Base-by-base conservation (phyloP, 169 alveolate genomes). In the Eimeria brunetti region DNA sequence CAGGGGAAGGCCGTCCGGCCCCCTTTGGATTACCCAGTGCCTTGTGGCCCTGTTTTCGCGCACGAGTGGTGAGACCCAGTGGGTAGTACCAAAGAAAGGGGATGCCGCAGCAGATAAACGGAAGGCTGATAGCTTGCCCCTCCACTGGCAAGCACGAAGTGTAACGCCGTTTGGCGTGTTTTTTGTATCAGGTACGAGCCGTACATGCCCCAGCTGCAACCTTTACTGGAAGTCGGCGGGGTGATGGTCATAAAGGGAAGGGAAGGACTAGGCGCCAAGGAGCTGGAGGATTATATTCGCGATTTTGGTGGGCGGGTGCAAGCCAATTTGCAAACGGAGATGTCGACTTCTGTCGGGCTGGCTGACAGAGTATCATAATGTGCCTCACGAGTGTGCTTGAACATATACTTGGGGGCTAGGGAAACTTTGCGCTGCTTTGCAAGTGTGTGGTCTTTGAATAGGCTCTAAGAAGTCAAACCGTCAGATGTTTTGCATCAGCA, bases 41-140 rank as follows among this genome's bases (percentile, higher is more conserved):
- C 95, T 8, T 58, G 89, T 73, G 98, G 98, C 38, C 98, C 98
- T n/a, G 73, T 96, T 44, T 96, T 96, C 96, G 97, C 98, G 33
- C 96, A 95, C 49, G 96, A 95, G 41, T 95, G 96, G 96, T 95
- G 92, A 86, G 92, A 27, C 62, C 11, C 30, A 24, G 27, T 78
- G 11, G 67, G 8, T 30, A 49, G 67, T 30, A 49, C 67, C 60
- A 27, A 49, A 22, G n/a, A 7, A 16, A 41, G 33, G 51, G 51
- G 18, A 73, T 38, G 30, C 6, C 36, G 51, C 14, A 1, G 53
- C 56, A 38, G 44, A 16, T 8, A 38, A 38, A 1, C 41, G 83
- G 56, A 38, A 5, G 38, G 46, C 67, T 80, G 36, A 24, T 0
- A 44, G 46, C 44, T 27, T 38, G 51, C 56, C 38, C 5, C 20